phyloP scores from a whole-genome alignment of 2,329 filamentous ascomycete species.

The Aureobasidium pullulans region DNA sequence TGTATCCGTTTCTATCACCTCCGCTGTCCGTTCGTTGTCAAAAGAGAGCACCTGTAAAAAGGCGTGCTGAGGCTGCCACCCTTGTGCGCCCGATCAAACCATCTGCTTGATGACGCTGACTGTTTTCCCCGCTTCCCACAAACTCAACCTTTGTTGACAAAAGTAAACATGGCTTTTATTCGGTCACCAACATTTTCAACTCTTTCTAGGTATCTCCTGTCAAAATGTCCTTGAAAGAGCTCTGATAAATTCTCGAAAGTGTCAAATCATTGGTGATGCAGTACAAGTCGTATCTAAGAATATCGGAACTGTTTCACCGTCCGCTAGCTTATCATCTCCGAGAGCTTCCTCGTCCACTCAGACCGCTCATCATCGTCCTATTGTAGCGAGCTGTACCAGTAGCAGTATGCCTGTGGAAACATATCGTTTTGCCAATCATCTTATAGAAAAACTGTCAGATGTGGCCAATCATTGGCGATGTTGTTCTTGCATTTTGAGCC shows the following conservation, averaged over 20 bases:
- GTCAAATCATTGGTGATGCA: background rate
- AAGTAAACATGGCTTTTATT: background rate
- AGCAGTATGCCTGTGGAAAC: background rate
- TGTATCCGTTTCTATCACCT: slow-evolving; percentile 8
- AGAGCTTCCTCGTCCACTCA: background rate
- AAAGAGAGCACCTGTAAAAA: slow-evolving; percentile 1
- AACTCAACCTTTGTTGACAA: slow-evolving; percentile 10
- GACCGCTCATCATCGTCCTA: background rate
- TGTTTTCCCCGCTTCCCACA: slow-evolving; percentile 9
- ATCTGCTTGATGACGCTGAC: slow-evolving; percentile 10
- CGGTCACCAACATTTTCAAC: background rate
- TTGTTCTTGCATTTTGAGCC: too few species aligned
- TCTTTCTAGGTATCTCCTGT: background rate
- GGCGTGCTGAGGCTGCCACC: background rate
- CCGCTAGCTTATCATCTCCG: background rate
- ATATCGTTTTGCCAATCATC: background rate
- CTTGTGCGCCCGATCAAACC: slow-evolving; percentile 2
- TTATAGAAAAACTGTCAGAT: too few species aligned
- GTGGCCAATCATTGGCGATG: too few species aligned
- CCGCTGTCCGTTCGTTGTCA: background rate
- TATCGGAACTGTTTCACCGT: slow-evolving; percentile 7
- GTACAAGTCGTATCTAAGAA: background rate
- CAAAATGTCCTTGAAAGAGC: background rate
- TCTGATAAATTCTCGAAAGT: background rate
- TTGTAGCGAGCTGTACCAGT: background rate